Conservation (phyloP, 163 green algal species). For the Volvox carteri region DNA sequence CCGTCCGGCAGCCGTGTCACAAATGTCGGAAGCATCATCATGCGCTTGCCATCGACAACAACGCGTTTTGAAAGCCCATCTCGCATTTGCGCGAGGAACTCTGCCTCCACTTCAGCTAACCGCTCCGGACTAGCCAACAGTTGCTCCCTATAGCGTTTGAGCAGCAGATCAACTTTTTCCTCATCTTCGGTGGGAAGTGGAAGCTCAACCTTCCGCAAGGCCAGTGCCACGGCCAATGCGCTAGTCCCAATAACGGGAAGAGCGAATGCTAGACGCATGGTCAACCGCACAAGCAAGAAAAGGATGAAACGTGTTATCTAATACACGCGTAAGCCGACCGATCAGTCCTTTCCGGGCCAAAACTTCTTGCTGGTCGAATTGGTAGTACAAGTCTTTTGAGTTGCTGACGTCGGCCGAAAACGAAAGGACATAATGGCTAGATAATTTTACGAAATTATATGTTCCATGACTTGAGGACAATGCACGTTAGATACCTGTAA, state of each 20-base stretch:
- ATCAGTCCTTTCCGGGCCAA: neutral
- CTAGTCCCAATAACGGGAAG: slow-evolving; percentile 1
- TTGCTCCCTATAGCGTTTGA: slow-evolving; percentile 25
- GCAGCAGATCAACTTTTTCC: neutral
- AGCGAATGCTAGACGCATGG: slow-evolving; percentile 2
- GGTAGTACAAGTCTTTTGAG: neutral
- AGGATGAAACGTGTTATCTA: neutral
- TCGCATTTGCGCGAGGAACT: slow-evolving; percentile 71
- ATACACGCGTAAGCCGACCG: neutral
- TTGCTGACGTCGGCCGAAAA: neutral
- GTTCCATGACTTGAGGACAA: too few relatives aligned
- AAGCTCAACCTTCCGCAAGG: neutral
- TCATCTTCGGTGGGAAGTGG: slow-evolving; percentile 4
- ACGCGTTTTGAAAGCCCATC: slow-evolving; percentile 65
- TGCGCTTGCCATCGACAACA: slow-evolving; percentile 49
- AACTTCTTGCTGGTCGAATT: neutral
- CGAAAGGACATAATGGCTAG: neutral
- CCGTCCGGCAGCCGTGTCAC: slow-evolving; percentile 83
- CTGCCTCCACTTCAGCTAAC: slow-evolving; percentile 23
- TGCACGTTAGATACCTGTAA: too few relatives aligned
- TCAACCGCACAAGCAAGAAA: neutral
- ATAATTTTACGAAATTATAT: too few relatives aligned
- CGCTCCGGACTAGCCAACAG: slow-evolving; percentile 6
- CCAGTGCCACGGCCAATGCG: slow-evolving; percentile 17
- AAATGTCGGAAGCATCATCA: slow-evolving; percentile 88